A percentile compares a stretch with the other conserved stretches of the same genome.
Evolutionary conservation across 345 rosid genomes (phyloP).

Genomic region (Mangifera indica): DNA sequence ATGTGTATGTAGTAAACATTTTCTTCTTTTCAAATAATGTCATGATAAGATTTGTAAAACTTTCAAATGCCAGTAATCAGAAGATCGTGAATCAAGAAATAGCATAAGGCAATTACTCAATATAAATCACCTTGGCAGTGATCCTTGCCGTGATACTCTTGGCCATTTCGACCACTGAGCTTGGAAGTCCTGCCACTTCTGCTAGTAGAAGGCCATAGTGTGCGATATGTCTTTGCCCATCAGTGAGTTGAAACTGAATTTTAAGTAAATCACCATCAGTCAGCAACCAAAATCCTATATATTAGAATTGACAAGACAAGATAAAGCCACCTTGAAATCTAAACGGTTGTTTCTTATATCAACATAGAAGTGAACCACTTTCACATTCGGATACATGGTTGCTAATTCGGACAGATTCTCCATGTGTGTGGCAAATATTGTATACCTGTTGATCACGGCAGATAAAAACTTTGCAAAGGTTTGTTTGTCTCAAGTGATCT

Average conservation of each 20-base stretch:
- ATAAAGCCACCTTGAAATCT: conserved; percentile 72
- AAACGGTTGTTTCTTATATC: conserved; percentile 66
- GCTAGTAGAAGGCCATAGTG: conserved; percentile 88
- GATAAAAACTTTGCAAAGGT: not conserved
- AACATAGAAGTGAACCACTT: conserved; percentile 76
- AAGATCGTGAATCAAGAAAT: not conserved
- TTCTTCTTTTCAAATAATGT: not conserved
- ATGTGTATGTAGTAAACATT: not conserved
- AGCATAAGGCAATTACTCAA: not conserved
- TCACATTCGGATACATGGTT: conserved; percentile 80
- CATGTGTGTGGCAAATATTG: conserved; percentile 87
- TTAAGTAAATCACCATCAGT: conserved; percentile 9
- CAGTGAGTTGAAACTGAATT: conserved; percentile 71
- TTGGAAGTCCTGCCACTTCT: conserved; percentile 82
- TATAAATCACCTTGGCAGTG: conserved; percentile 50
- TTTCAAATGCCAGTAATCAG: not conserved
- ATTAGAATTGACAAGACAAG: not conserved
- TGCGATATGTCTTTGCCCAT: conserved; percentile 71
- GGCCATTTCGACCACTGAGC: conserved; percentile 78
- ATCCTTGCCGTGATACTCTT: conserved; percentile 64
- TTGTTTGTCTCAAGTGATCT: not conserved
- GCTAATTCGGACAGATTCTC: conserved; percentile 80
- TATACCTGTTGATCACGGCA: conserved; percentile 56
- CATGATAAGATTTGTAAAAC: not conserved
- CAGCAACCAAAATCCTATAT: not conserved